phyloP scores from a whole-genome alignment of 2,329 filamentous ascomycete genomes.

The Penicillium sp. region DNA sequence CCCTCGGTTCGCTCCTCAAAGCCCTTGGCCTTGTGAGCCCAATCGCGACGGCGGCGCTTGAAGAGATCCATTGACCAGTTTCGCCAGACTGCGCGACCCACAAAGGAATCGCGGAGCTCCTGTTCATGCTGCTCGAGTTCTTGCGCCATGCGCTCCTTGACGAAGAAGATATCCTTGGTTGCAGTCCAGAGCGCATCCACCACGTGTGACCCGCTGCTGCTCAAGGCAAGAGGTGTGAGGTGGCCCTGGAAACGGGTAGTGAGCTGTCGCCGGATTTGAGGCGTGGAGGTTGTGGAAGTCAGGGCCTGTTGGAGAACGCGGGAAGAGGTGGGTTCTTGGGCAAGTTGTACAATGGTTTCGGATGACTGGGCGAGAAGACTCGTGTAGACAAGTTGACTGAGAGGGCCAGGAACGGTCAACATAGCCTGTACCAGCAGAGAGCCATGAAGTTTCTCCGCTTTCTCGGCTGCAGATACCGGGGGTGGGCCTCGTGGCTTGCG shows the following conservation, averaged over 20 bases:
- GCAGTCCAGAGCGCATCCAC: slow-evolving; percentile 66
- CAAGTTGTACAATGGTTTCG: slow-evolving; percentile 62
- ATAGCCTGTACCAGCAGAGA: slow-evolving; percentile 79
- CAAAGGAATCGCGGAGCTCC: slow-evolving; percentile 62
- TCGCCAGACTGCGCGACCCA: slow-evolving; percentile 68
- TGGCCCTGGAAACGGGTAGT: slow-evolving; percentile 63
- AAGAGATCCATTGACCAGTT: slow-evolving; percentile 75
- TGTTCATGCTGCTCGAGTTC: slow-evolving; percentile 61
- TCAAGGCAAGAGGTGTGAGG: slow-evolving; percentile 60
- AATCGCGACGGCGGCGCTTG: slow-evolving; percentile 62
- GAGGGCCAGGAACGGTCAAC: slow-evolving; percentile 68
- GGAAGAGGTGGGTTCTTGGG: slow-evolving; percentile 60
- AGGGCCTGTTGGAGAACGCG: slow-evolving; percentile 66
- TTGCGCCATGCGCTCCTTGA: slow-evolving; percentile 66
- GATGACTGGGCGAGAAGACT: slow-evolving; percentile 62
- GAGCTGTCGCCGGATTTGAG: slow-evolving; percentile 62
- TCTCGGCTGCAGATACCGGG: slow-evolving; percentile 45
- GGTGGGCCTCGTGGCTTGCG: slow-evolving; percentile 15
- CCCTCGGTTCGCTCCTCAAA: slow-evolving; percentile 32
- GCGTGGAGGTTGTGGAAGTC: slow-evolving; percentile 53
- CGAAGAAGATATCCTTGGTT: slow-evolving; percentile 63
- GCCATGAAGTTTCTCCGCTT: slow-evolving; percentile 70
- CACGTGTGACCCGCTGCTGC: slow-evolving; percentile 65
- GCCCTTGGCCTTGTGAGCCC: slow-evolving; percentile 62
- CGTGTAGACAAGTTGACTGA: slow-evolving; percentile 70